Evolutionary conservation across 371 early-diverging fungal species (phyloP), one percentile per base, ranked within the genome.

Genomic region (Syncephalastrum sp.): DNA sequence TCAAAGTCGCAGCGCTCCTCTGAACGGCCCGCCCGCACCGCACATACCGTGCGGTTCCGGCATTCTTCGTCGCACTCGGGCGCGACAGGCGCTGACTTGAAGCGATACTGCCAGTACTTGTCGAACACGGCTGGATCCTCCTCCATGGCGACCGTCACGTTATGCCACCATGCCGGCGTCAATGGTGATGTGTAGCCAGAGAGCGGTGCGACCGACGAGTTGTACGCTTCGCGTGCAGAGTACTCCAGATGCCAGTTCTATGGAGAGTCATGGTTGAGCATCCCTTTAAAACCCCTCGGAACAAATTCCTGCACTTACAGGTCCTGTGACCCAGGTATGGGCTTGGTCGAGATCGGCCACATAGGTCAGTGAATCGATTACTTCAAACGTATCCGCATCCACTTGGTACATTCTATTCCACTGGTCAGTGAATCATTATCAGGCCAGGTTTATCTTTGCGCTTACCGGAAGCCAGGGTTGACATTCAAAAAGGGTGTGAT

Each of bases 191-290:
- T 59, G 13, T 67, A 52, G 16, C 56, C 65, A 6, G 59, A 48
- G 1, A 76, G 53, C 10, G 53, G 53, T 10, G 74, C 77, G 14
- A 42, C 8, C 5, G 61, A 59, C 46, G 74, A 73, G 17, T 61
- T 51, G 41, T 77, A 84, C 19, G 74, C 64, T 33, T 79, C 56
- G 48, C 74, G 62, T 17, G 84, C 82, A 55, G 82, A 80, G 55
- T 84, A 84, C 60, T 82, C 82, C n/a, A 75, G 47, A 58, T 82
- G 78, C 84, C 84, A 84, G 61, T 80, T 75, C 68, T 82, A 52
- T 17, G 4, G 5, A 6, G 47, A 47, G 45, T 7, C 46, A 13
- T 12, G 25, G 8, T 5, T 33, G 38, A 12, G 10, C 10, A 33
- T 33, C 12, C 10, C 8, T 10, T 8, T 2, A 33, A 33, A 6